Evolutionary conservation across 805 yeast species (phyloP).

Genomic region (Metschnikowia vanudenii): DNA sequence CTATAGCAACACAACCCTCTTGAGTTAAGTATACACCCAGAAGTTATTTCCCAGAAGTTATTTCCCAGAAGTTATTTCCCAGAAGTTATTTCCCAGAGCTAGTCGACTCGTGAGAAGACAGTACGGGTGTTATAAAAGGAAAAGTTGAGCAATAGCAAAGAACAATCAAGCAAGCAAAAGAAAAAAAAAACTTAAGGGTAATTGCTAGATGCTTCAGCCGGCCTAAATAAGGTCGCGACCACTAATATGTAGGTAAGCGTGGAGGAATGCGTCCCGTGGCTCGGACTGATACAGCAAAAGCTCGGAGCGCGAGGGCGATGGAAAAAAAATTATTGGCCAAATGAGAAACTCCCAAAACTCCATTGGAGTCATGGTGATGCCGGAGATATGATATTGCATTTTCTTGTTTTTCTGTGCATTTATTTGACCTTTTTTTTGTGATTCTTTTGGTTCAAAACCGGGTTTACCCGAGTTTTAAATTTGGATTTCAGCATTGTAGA

Average conservation of each 20-base stretch:
- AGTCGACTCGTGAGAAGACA: neutral
- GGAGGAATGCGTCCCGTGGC: slow-evolving; percentile 16
- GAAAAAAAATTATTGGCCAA: neutral
- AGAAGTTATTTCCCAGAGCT: neutral
- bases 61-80: too few species aligned
- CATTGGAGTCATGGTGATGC: too few species aligned
- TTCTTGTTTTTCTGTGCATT: too few species aligned
- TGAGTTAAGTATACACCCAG: neutral
- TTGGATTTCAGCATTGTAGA: too few species aligned
- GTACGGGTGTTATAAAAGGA: slow-evolving; percentile 1
- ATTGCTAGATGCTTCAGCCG: slow-evolving; percentile 7
- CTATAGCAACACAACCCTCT: slow-evolving; percentile 1
- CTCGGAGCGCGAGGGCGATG: slow-evolving; percentile 1
- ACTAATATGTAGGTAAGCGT: slow-evolving; percentile 16
- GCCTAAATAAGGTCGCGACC: slow-evolving; percentile 16
- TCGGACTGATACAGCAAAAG: slow-evolving; percentile 5
- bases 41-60: slow-evolving; percentile 1
- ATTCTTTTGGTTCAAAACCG: too few species aligned
- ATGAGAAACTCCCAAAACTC: too few species aligned
- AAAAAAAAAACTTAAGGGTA: neutral
- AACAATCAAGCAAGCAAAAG: neutral
- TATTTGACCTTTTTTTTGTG: too few species aligned
- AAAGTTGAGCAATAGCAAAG: slow-evolving; percentile 3
- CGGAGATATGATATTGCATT: too few species aligned
- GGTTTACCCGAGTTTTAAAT: too few species aligned